Evolutionary conservation across 2,329 filamentous ascomycete genomes (phyloP).

Genomic region (Pseudopyricularia cyperi): DNA sequence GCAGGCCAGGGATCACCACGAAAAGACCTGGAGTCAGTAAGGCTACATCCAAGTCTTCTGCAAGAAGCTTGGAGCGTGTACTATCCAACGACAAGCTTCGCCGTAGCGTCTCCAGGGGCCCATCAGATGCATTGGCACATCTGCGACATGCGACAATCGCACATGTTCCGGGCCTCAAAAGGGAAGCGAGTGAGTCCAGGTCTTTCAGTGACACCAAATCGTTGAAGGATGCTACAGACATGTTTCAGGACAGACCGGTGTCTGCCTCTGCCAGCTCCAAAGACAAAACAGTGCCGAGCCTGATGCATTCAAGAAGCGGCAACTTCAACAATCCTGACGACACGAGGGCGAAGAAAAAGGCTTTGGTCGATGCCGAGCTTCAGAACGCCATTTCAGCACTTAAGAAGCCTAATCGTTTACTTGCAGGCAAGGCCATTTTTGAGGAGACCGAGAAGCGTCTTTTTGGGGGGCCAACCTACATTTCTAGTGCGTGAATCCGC

Average conservation of each 20-base stretch:
- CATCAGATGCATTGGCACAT: conserved; percentile 46
- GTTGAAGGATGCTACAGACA: conserved; percentile 29
- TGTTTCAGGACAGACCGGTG: background rate
- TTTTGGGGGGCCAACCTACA: conserved; percentile 28
- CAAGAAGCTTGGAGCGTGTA: conserved; percentile 47
- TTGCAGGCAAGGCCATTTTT: conserved; percentile 52
- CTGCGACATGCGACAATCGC: conserved; percentile 57
- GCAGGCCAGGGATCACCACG: conserved; percentile 35
- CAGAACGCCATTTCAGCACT: conserved; percentile 61
- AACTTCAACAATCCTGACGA: conserved; percentile 39
- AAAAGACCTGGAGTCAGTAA: conserved; percentile 31
- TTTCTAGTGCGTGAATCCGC: conserved; percentile 26
- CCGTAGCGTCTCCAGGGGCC: conserved; percentile 42
- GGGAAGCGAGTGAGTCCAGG: conserved; percentile 49
- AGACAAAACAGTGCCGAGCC: conserved; percentile 5
- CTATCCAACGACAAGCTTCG: conserved; percentile 45
- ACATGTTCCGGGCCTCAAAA: conserved; percentile 47
- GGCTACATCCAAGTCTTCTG: conserved; percentile 25
- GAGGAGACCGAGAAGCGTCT: conserved; percentile 53
- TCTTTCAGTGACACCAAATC: conserved; percentile 26
- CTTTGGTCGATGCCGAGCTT: conserved; percentile 54
- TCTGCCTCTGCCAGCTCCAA: background rate
- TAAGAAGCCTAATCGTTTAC: conserved; percentile 61
- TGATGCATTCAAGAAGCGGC: conserved; percentile 23
- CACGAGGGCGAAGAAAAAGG: conserved; percentile 50